These are phyloP conservation scores for Metschnikowia lachancei DNA, from an alignment of 805 yeast species.

Conservation along the genomic window DNA sequence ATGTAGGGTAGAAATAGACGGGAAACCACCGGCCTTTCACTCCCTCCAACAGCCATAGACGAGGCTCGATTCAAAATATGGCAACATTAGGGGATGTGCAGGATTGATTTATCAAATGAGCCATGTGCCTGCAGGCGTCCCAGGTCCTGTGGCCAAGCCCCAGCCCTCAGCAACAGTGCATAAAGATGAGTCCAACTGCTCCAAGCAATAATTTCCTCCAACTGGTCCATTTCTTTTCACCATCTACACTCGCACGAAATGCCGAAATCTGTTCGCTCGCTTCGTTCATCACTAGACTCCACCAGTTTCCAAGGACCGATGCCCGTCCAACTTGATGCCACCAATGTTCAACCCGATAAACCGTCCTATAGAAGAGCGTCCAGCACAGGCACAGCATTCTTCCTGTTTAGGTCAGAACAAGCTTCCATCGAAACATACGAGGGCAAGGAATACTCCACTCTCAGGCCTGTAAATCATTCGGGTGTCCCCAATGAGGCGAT, in stretches of 20 bases:
- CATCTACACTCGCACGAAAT: not conserved
- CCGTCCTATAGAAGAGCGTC: constrained; percentile 19
- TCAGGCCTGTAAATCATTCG: not conserved
- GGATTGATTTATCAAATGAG: too few species aligned
- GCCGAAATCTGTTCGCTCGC: not conserved
- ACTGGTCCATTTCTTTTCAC: not conserved
- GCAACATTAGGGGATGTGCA: too few species aligned
- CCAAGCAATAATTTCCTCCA: too few species aligned
- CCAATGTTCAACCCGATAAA: constrained; percentile 2
- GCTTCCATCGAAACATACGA: not conserved
- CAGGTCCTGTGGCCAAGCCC: too few species aligned
- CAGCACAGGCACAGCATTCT: constrained; percentile 16
- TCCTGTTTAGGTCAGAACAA: constrained; percentile 3
- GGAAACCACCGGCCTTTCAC: too few species aligned
- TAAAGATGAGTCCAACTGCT: too few species aligned
- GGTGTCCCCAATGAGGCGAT: constrained; percentile 7
- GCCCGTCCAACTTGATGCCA: constrained; percentile 14
- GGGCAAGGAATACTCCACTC: not conserved
- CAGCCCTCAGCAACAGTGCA: too few species aligned
- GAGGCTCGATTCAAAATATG: too few species aligned
- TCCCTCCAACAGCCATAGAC: too few species aligned
- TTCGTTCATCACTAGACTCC: constrained; percentile 10
- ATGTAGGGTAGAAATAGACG: too few species aligned
- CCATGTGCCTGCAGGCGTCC: too few species aligned
- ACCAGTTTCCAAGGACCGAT: constrained; percentile 5